These are phyloP conservation scores for Xylaria sp. DNA, from an alignment of 2,329 filamentous ascomycete genomes.

Conservation along the genomic window DNA sequence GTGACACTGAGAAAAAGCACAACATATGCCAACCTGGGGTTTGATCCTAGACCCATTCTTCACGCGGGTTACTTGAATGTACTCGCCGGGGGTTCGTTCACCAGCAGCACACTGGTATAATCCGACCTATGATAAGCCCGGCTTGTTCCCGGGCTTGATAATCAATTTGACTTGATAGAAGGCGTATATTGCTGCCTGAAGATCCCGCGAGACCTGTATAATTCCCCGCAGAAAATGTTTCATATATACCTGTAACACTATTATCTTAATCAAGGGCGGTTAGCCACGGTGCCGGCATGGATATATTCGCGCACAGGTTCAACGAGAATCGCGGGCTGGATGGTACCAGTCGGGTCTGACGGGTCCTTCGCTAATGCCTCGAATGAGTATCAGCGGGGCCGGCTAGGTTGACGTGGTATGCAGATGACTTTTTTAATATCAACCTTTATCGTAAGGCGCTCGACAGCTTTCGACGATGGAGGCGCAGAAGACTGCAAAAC, in stretches of 20 bases:
- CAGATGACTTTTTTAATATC: not conserved
- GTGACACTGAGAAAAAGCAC: slow-evolving; percentile 45
- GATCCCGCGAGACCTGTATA: not conserved
- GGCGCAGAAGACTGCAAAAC: slow-evolving; percentile 8
- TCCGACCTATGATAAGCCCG: slow-evolving; percentile 1
- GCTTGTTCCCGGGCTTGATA: not conserved
- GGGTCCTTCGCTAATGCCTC: not conserved
- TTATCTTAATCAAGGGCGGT: not conserved
- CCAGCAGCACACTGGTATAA: slow-evolving; percentile 37
- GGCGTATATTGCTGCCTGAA: slow-evolving; percentile 6
- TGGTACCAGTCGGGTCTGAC: slow-evolving; percentile 9
- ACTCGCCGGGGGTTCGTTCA: slow-evolving; percentile 39
- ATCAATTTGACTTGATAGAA: slow-evolving; percentile 2
- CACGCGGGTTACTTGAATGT: slow-evolving; percentile 54
- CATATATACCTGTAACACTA: slow-evolving; percentile 28
- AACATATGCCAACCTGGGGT: slow-evolving; percentile 56
- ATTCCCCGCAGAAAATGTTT: slow-evolving; percentile 5
- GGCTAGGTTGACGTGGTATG: not conserved
- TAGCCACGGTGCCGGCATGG: slow-evolving; percentile 10
- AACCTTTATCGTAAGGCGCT: not conserved
- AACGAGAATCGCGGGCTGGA: slow-evolving; percentile 8
- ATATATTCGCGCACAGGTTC: not conserved
- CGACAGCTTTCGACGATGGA: not conserved
- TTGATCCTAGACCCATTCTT: slow-evolving; percentile 54
- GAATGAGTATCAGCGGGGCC: slow-evolving; percentile 4